Evolutionary conservation across 208 protist genomes (phyloP).

Genomic region (Trypanosoma boissoni): DNA sequence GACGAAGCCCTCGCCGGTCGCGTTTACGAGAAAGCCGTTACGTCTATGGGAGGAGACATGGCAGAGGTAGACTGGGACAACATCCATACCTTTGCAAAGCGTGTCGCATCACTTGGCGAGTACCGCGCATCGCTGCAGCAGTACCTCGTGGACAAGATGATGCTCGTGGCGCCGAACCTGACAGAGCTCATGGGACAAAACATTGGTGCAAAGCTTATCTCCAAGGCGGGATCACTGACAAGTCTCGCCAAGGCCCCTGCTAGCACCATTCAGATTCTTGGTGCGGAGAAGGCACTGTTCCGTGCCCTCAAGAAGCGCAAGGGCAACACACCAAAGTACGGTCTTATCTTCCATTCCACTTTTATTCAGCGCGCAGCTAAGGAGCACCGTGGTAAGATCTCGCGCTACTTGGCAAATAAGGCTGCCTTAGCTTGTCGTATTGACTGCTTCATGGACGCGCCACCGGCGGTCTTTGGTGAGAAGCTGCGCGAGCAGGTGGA

Average conservation of each 20-base stretch:
- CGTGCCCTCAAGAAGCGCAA: constrained; percentile 97
- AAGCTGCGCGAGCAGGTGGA: constrained; percentile 98
- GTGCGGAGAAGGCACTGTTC: constrained; percentile 99
- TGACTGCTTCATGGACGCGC: constrained; percentile 94
- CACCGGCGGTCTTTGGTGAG: constrained; percentile 93
- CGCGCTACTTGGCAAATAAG: constrained; percentile 99
- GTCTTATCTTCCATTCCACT: constrained; percentile 98
- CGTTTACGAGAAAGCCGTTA: constrained; percentile 91
- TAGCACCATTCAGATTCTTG: constrained; percentile 99
- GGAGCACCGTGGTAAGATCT: constrained; percentile 98
- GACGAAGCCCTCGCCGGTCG: constrained; percentile 77
- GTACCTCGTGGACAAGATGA: constrained; percentile 98
- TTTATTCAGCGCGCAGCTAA: constrained; percentile 96
- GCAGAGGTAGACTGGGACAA: constrained; percentile 96
- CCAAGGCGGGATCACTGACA: constrained; percentile 97
- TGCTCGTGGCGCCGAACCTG: constrained; percentile 97
- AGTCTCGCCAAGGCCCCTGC: constrained; percentile 99
- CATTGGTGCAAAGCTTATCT: constrained; percentile 98
- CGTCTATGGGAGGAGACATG: constrained; percentile 97
- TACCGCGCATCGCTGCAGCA: constrained; percentile 92
- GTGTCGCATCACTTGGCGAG: constrained; percentile 91
- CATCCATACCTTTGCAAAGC: constrained; percentile 94
- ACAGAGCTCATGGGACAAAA: constrained; percentile 97
- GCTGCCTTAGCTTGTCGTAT: constrained; percentile 97
- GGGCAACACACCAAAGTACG: constrained; percentile 99